Conservation (phyloP, 805 yeast genomes). For the Barnettozyma vustinii region DNA sequence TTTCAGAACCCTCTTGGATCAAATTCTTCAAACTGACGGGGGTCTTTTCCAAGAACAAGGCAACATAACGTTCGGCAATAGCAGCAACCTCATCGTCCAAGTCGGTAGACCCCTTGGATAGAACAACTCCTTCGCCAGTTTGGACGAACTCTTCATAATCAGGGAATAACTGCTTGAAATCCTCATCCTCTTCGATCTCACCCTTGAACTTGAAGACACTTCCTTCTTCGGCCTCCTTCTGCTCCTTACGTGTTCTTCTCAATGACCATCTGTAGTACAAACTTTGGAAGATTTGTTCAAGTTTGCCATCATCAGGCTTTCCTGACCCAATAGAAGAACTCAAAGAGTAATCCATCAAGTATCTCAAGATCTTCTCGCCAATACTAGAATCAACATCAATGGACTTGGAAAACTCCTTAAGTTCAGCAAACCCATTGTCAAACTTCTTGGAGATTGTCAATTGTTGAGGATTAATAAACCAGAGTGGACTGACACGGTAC, state of each 20-base stretch:
- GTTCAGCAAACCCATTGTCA: constrained; percentile 27
- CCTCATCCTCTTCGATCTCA: constrained; percentile 69
- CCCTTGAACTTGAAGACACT: constrained; percentile 64
- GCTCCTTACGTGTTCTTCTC: constrained; percentile 60
- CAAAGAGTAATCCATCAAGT: constrained; percentile 35
- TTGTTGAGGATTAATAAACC: constrained; percentile 42
- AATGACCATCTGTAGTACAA: constrained; percentile 80
- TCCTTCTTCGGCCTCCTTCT: constrained; percentile 52
- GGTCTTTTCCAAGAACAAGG: constrained; percentile 30
- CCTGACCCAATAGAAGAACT: constrained; percentile 16
- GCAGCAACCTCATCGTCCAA: constrained; percentile 42
- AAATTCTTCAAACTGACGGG: constrained; percentile 23
- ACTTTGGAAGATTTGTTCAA: constrained; percentile 47
- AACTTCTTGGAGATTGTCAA: constrained; percentile 31
- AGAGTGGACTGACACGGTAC: constrained; percentile 31
- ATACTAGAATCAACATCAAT: constrained; percentile 38
- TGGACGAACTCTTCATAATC: constrained; percentile 70
- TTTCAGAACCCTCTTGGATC: constrained; percentile 36
- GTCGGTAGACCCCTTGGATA: constrained; percentile 16
- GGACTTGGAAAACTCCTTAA: constrained; percentile 34
- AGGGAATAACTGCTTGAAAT: constrained; percentile 77
- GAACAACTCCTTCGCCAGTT: constrained; percentile 22
- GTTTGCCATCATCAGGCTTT: constrained; percentile 18
- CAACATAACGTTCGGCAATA: constrained; percentile 46
- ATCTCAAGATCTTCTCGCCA: constrained; percentile 48